phyloP scores from a whole-genome alignment of 805 yeast species.

The Wickerhamomyces alni region DNA sequence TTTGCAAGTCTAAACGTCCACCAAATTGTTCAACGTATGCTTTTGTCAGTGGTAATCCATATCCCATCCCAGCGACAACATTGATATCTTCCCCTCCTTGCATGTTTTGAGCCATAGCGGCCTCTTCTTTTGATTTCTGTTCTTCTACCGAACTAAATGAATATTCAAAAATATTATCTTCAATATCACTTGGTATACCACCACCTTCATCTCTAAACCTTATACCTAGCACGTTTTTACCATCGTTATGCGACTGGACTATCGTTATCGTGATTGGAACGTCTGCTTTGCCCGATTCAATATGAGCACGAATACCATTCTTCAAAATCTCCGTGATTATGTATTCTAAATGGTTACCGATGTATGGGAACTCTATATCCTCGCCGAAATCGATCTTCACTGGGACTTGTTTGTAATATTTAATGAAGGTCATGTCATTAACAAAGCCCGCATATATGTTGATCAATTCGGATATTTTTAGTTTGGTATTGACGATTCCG shows the following conservation, averaged over 20 bases:
- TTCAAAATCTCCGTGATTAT: slow-evolving; percentile 81
- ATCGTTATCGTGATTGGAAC: slow-evolving; percentile 44
- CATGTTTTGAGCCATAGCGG: slow-evolving; percentile 43
- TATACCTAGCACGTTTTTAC: slow-evolving; percentile 43
- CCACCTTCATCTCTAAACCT: slow-evolving; percentile 84
- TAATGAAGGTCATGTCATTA: slow-evolving; percentile 74
- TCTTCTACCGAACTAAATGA: slow-evolving; percentile 75
- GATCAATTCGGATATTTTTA: slow-evolving; percentile 61
- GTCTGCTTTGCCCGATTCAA: slow-evolving; percentile 47
- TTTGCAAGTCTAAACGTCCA: slow-evolving; percentile 63
- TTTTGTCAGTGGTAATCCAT: slow-evolving; percentile 81
- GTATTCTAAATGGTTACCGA: slow-evolving; percentile 84
- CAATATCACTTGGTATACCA: slow-evolving; percentile 68
- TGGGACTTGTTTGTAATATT: slow-evolving; percentile 71
- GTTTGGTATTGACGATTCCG: slow-evolving; percentile 62
- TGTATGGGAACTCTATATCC: slow-evolving; percentile 67
- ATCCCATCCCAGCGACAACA: slow-evolving; percentile 90
- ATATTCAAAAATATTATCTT: slow-evolving; percentile 72
- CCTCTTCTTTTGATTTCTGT: slow-evolving; percentile 46
- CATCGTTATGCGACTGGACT: slow-evolving; percentile 25
- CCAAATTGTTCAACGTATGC: slow-evolving; percentile 72
- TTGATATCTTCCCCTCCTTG: slow-evolving; percentile 68
- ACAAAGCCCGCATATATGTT: slow-evolving; percentile 65
- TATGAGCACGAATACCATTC: slow-evolving; percentile 82
- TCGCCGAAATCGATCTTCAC: slow-evolving; percentile 51